A percentile compares a stretch with the other conserved stretches of the same genome.
phyloP scores from a whole-genome alignment of 2,329 filamentous ascomycete genomes.

The Aspergillus sp. region DNA sequence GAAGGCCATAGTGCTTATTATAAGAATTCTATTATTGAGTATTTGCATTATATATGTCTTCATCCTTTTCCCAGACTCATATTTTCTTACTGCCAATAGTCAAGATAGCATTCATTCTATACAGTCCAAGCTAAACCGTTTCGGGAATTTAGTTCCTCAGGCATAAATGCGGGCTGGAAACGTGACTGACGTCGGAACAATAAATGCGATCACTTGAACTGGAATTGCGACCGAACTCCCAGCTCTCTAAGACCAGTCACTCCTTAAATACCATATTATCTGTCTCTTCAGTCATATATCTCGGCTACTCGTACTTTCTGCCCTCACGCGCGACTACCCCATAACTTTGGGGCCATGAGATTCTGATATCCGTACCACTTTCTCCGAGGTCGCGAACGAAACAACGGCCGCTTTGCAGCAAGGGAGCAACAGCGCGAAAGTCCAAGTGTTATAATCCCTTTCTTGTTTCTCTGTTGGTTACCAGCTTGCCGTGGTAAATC shows the following conservation, averaged over 20 bases:
- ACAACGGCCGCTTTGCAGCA: not conserved
- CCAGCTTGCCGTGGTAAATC: not conserved
- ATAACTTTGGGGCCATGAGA: constrained; percentile 3
- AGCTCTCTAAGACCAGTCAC: not conserved
- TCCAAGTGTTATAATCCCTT: not conserved
- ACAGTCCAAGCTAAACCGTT: constrained; percentile 6
- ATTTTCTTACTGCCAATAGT: too few relatives aligned
- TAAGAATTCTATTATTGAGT: too few relatives aligned
- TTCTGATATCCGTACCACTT: constrained; percentile 1
- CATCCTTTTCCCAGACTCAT: too few relatives aligned
- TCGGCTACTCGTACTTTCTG: not conserved
- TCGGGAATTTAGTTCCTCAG: constrained; percentile 10
- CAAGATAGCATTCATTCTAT: not conserved
- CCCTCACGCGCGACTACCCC: not conserved
- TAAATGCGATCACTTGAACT: not conserved
- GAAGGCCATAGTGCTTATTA: too few relatives aligned
- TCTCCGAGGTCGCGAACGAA: constrained; percentile 1
- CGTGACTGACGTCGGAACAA: constrained; percentile 19
- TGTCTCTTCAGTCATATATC: not conserved
- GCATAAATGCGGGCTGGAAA: constrained; percentile 12
- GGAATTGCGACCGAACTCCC: not conserved
- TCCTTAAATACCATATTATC: not conserved
- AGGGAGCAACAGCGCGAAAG: not conserved
- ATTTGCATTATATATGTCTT: too few relatives aligned
- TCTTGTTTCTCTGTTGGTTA: not conserved